These are phyloP conservation scores for Hordeum pubiflorum DNA, from an alignment of 202 grass and related monocot genomes.

Conservation along the genomic window DNA sequence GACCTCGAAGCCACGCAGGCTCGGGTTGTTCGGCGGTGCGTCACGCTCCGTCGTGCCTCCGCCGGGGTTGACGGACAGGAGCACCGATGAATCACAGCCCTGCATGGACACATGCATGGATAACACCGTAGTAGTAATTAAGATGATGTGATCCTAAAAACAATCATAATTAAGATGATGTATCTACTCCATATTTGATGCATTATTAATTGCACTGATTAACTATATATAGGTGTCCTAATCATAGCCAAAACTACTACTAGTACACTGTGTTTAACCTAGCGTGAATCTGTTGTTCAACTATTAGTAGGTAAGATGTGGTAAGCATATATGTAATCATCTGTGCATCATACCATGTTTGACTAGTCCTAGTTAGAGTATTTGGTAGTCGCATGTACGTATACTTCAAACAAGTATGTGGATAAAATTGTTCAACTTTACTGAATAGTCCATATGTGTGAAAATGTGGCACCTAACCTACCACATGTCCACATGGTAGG, in stretches of 20 bases:
- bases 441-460: no score
- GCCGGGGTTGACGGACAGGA: neutral
- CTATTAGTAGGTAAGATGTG: neutral
- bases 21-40: slow-evolving; percentile 33
- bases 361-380: no score
- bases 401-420: neutral
- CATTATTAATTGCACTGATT: neutral
- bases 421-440: no score
- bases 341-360: no score
- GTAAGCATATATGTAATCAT: neutral
- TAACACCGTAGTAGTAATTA: neutral
- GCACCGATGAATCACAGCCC: slow-evolving; percentile 19
- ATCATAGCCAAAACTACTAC: neutral
- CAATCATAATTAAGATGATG: neutral
- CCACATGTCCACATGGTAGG: no score
- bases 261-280: neutral
- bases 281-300: neutral
- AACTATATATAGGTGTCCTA: neutral
- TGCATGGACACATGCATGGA: neutral
- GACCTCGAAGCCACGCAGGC: slow-evolving; percentile 62
- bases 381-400: neutral
- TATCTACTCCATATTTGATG: neutral
- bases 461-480: no score
- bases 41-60: slow-evolving; percentile 33
- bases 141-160: no score